phyloP scores from a whole-genome alignment of 2,329 filamentous ascomycete genomes.

The Mycosphaerelloides madeirae region DNA sequence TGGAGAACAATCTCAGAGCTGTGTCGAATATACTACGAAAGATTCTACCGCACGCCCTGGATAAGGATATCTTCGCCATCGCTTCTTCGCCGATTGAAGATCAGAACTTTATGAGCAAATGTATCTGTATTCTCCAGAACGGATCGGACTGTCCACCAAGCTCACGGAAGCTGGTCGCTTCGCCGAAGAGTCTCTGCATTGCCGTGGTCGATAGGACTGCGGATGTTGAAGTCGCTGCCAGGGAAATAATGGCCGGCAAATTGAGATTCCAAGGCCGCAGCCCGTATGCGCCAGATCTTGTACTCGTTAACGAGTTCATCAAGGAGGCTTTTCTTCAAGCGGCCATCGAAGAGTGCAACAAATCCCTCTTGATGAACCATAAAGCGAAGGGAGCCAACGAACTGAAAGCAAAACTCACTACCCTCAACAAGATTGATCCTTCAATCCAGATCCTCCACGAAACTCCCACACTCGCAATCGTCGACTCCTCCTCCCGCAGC shows the following conservation, averaged over 20 bases:
- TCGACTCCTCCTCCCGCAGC: conserved; percentile 20
- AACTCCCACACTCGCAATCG: conserved; percentile 20
- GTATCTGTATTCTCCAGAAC: conserved; percentile 35
- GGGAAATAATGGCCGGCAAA: conserved; percentile 49
- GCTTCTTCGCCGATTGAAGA: conserved; percentile 32
- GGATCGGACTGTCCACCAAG: conserved; percentile 13
- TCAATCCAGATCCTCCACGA: conserved; percentile 19
- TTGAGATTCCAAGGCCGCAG: conserved; percentile 54
- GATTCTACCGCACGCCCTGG: conserved; percentile 39
- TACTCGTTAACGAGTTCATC: conserved; percentile 61
- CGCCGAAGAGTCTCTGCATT: conserved; percentile 36
- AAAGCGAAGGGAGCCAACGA: conserved; percentile 2
- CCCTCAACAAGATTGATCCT: conserved; percentile 9
- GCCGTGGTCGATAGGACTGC: conserved; percentile 60
- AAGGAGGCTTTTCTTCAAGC: conserved; percentile 53
- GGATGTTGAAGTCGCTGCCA: conserved; percentile 50
- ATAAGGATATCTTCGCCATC: conserved; percentile 47
- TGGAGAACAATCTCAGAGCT: conserved; percentile 39
- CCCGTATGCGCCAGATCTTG: conserved; percentile 58
- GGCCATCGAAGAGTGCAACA: conserved; percentile 38
- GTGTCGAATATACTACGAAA: conserved; percentile 36
- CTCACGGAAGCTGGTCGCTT: conserved; percentile 35
- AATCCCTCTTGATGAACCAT: neutral
- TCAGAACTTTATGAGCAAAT: conserved; percentile 22
- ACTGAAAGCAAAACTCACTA: conserved; percentile 7